phyloP scores from a whole-genome alignment of 2,329 filamentous ascomycete species.

The Massarina eburnea region DNA sequence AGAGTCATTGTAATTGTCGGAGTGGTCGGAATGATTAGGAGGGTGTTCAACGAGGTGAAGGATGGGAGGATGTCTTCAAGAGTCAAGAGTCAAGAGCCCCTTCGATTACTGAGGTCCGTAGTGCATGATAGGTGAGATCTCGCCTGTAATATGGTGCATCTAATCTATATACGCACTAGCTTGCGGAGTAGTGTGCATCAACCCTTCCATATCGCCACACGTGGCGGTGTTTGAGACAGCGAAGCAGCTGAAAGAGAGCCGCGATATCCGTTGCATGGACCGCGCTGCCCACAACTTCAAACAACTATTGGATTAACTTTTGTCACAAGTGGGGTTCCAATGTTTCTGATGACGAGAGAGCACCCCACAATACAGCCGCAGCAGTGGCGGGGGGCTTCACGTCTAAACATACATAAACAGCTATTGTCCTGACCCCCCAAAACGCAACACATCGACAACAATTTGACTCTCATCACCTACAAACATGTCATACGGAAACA shows the following conservation, averaged over 20 bases:
- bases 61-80: no score
- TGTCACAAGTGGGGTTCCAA: neutral
- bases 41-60: no score
- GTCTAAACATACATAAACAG: neutral
- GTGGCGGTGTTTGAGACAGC: neutral
- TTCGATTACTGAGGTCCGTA: no score
- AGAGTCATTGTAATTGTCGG: no score
- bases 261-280: neutral
- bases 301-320: neutral
- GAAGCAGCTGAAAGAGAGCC: neutral
- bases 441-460: no score
- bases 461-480: neutral
- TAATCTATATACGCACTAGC: no score
- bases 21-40: no score
- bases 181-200: no score
- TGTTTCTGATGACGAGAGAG: neutral
- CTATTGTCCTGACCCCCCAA: neutral
- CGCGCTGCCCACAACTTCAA: neutral
- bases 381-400: neutral
- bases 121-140: no score
- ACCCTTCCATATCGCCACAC: no score
- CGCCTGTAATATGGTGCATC: no score
- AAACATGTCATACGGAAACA: conserved; percentile 14
- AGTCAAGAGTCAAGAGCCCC: no score
- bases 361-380: neutral